These are phyloP conservation scores for Cutaneotrichosporon sp. DNA, from an alignment of 1,284 basidiomycete genomes.

Conservation along the genomic window DNA sequence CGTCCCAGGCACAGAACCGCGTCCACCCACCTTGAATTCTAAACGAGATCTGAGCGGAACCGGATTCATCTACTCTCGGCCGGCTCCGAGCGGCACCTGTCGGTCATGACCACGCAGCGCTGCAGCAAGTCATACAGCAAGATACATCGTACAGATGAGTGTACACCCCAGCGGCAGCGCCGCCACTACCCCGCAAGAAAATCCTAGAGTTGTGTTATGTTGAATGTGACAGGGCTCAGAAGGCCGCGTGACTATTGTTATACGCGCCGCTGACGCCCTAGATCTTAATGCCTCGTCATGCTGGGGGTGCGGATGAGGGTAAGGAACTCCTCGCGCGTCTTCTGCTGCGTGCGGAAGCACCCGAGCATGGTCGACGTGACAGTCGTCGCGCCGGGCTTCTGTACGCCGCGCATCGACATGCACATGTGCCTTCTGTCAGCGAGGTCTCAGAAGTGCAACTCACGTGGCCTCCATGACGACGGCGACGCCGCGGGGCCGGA, in stretches of 20 bases:
- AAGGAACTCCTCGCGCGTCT: conserved; percentile 84
- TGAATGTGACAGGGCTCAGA: not conserved
- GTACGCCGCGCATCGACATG: conserved; percentile 99
- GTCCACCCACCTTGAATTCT: not conserved
- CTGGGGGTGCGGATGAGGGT: conserved; percentile 44
- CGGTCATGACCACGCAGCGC: not conserved
- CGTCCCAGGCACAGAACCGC: not conserved
- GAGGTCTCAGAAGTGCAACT: conserved; percentile 49
- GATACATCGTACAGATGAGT: conserved; percentile 32
- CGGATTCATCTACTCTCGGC: too few species aligned
- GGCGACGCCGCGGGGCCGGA: conserved; percentile 95
- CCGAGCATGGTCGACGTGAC: conserved; percentile 99
- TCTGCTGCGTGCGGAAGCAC: conserved; percentile 94
- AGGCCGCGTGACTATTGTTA: too few species aligned
- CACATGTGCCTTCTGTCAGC: conserved; percentile 77
- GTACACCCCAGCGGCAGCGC: conserved; percentile 17
- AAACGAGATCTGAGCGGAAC: too few species aligned
- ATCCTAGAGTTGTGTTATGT: not conserved
- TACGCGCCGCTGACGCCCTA: not conserved
- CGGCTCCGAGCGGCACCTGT: not conserved
- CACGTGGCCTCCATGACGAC: conserved; percentile 98
- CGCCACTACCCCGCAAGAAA: not conserved
- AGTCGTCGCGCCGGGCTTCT: conserved; percentile 94
- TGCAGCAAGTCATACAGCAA: conserved; percentile 5
- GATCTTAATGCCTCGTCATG: conserved; percentile 35